A percentile compares a stretch with the other conserved stretches of the same genome.
phyloP scores from a whole-genome alignment of 164 flowering plant species.

The Sextonia rubra region DNA sequence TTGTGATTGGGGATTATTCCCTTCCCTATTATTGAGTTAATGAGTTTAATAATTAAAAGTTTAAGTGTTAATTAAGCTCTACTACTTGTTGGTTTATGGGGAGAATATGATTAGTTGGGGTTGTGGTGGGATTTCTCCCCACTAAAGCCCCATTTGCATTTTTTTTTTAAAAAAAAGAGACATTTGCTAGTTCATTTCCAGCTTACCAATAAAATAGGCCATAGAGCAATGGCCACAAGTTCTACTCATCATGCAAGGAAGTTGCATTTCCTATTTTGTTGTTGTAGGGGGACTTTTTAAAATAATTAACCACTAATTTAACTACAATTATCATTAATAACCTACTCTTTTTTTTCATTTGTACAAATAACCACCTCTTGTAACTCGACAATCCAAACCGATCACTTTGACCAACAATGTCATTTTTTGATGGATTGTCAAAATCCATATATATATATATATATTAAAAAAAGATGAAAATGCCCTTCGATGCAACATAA shows the following conservation, averaged over 20 bases:
- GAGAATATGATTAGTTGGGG: neutral
- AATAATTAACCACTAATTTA: neutral
- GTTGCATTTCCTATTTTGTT: neutral
- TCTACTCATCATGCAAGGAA: conserved; percentile 4
- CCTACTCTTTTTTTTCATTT: neutral
- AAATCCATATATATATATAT: neutral
- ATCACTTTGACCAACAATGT: neutral
- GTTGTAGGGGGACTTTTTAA: neutral
- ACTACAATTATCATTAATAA: neutral
- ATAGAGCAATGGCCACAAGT: neutral
- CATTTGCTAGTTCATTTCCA: too few relatives aligned
- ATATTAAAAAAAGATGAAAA: neutral
- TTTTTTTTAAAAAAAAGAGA: too few relatives aligned
- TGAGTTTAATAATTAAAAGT: neutral
- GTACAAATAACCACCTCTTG: neutral
- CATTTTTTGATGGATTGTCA: neutral
- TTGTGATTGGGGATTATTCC: neutral
- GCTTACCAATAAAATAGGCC: neutral
- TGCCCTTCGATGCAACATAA: neutral
- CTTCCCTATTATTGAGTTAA: neutral
- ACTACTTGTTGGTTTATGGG: conserved; percentile 1
- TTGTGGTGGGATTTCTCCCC: neutral
- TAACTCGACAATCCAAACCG: neutral
- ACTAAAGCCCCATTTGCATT: too few relatives aligned
- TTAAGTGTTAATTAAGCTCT: neutral